phyloP scores from a whole-genome alignment of 1,139 yeast genomes.

The Pichia norvegensis region DNA sequence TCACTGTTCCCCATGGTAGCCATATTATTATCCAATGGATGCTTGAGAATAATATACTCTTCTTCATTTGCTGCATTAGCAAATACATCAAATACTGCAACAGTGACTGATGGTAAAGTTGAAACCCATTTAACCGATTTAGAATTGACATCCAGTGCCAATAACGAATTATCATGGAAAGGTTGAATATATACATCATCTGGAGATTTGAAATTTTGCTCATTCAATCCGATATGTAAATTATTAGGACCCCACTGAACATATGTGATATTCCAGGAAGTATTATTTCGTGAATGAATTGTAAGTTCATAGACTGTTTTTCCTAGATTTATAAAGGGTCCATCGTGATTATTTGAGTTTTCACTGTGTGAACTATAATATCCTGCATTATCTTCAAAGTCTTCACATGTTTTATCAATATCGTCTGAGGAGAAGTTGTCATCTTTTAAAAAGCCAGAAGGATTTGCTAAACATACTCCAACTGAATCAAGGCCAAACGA shows the following conservation, averaged over 20 bases:
- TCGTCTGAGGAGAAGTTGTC: neutral
- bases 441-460: neutral
- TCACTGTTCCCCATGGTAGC: constrained; percentile 12
- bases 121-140: constrained; percentile 79
- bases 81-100: constrained; percentile 67
- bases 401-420: constrained; percentile 4
- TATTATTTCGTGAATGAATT: constrained; percentile 58
- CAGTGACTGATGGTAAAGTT: constrained; percentile 57
- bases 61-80: constrained; percentile 26
- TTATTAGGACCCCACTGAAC: constrained; percentile 92
- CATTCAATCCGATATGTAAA: constrained; percentile 60
- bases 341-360: constrained; percentile 7
- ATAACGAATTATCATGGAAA: constrained; percentile 62
- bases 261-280: constrained; percentile 81
- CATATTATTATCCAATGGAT: constrained; percentile 37
- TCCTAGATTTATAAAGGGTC: constrained; percentile 39
- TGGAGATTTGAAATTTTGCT: constrained; percentile 41
- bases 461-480: constrained; percentile 3
- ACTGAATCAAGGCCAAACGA: constrained; percentile 46
- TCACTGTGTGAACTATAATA: constrained; percentile 8
- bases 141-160: constrained; percentile 57
- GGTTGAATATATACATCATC: constrained; percentile 82
- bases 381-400: constrained; percentile 5
- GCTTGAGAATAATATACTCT: constrained; percentile 48
- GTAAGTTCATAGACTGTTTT: constrained; percentile 52